Base-by-base conservation (phyloP, 495 filamentous ascomycete species). In the Hypoxylon fuscum region DNA sequence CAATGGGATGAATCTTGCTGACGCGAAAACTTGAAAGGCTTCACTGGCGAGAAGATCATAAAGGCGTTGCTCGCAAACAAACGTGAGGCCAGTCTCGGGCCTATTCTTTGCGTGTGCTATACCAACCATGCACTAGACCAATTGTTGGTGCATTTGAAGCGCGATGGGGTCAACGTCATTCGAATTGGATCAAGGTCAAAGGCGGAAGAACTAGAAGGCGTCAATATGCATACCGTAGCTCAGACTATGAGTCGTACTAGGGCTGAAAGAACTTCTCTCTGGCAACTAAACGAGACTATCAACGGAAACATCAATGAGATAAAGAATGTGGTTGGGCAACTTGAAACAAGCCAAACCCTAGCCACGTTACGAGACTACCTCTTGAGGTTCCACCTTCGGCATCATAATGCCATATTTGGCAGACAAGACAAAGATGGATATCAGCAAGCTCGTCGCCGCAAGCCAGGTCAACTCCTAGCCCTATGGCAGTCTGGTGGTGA, bases 81-180 rank as follows among this genome's bases (percentile, higher is more conserved):
- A 35, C 59, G 46, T 0, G 61, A 63, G 29, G 78, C 76, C 0
- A 41, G 69, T 0, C 70, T 92, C 1, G 87, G 88, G 0, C 89
- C 90, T 0, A 87, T 92, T 15, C 69, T 93, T n/a, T 79, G 80
- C 55, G 79, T 79, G 4, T 87, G 84, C 59, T 89, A 90, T 63
- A 92, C 89, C 3, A 92, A 90, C 52, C 87, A 91, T 67, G 88
- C 88, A 0, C 73, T 91, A 0, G 91, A 93, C 68, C 89, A 93
- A 59, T 72, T 91, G 2, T 69, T 93, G 2, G 85, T 92, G 55
- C 82, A 89, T 61, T 72, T 90, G 0, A 56, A 85, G 11, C 72
- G 84, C 15, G 77, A 79, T 34, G 76, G 78, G 0, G 73, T 89
- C 32, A 75, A 87, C 41, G 75, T 95, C 29, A 82, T 95, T 47